A percentile compares a stretch with the other conserved stretches of the same genome.
phyloP scores from a whole-genome alignment of 441 rosid species.

The Pelargonium citronellum region DNA sequence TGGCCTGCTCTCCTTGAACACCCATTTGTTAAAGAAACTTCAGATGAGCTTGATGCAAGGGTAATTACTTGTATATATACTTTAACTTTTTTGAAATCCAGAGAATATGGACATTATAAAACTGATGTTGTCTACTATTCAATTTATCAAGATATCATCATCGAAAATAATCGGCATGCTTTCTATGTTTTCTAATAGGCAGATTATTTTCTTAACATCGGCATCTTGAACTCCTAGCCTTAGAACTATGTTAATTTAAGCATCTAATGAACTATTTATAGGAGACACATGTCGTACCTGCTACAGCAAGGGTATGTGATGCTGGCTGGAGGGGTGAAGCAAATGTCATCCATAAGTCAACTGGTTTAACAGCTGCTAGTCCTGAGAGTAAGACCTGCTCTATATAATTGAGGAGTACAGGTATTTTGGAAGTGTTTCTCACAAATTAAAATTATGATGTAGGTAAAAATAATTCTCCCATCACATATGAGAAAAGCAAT shows the following conservation, averaged over 20 bases:
- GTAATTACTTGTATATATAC: slow-evolving; percentile 38
- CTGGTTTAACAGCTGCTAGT: slow-evolving; percentile 36
- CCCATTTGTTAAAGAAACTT: slow-evolving; percentile 80
- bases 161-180: background rate
- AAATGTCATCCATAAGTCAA: slow-evolving; percentile 36
- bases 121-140: background rate
- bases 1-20: slow-evolving; percentile 98
- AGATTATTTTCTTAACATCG: background rate
- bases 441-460: slow-evolving; percentile 22
- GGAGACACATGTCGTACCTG: slow-evolving; percentile 47
- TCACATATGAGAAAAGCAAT: slow-evolving; percentile 33
- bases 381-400: slow-evolving; percentile 28
- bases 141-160: background rate
- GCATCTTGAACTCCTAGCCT: background rate
- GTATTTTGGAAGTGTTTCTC: slow-evolving; percentile 15
- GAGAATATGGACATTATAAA: background rate
- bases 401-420: slow-evolving; percentile 5
- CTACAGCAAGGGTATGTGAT: slow-evolving; percentile 38
- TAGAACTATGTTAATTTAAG: slow-evolving; percentile 18
- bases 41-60: slow-evolving; percentile 58
- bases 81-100: slow-evolving; percentile 7
- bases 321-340: slow-evolving; percentile 45
- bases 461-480: slow-evolving; percentile 44
- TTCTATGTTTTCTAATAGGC: background rate
- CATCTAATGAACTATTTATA: slow-evolving; percentile 26